Evolutionary conservation across 805 yeast species (phyloP).

Genomic region (Kodamaea hsintzibuensis): DNA sequence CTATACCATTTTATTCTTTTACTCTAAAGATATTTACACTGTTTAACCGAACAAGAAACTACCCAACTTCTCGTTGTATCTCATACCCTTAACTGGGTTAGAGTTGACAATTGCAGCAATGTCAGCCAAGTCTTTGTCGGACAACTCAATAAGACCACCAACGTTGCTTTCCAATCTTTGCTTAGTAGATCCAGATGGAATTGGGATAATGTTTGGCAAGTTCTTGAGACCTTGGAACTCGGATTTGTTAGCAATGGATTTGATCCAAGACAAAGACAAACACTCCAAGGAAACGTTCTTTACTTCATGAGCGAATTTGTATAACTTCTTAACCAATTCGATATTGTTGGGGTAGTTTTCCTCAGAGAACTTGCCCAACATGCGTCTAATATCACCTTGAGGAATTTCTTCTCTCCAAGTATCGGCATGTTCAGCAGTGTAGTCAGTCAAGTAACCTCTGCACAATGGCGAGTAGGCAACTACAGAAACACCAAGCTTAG

Average conservation of each 20-base stretch:
- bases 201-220: constrained; percentile 65
- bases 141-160: constrained; percentile 41
- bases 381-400: constrained; percentile 53
- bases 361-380: constrained; percentile 56
- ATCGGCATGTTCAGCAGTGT: constrained; percentile 39
- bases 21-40: too few relatives aligned
- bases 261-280: constrained; percentile 40
- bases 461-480: constrained; percentile 85
- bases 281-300: constrained; percentile 59
- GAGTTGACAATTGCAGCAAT: constrained; percentile 47
- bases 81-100: constrained; percentile 53
- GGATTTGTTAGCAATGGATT: constrained; percentile 67
- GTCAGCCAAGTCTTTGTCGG: constrained; percentile 55
- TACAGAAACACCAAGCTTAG: constrained; percentile 62
- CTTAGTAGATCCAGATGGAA: constrained; percentile 72
- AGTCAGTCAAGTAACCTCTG: constrained; percentile 75
- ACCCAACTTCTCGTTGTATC: constrained; percentile 36
- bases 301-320: constrained; percentile 47
- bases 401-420: constrained; percentile 45
- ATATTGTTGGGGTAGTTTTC: constrained; percentile 59
- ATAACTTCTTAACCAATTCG: constrained; percentile 47
- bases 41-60: neutral
- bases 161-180: constrained; percentile 64
- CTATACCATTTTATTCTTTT: neutral
- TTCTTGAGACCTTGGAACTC: constrained; percentile 42